Conservation (phyloP, 495 filamentous ascomycete genomes). For the Opeltia flavorubescens region DNA sequence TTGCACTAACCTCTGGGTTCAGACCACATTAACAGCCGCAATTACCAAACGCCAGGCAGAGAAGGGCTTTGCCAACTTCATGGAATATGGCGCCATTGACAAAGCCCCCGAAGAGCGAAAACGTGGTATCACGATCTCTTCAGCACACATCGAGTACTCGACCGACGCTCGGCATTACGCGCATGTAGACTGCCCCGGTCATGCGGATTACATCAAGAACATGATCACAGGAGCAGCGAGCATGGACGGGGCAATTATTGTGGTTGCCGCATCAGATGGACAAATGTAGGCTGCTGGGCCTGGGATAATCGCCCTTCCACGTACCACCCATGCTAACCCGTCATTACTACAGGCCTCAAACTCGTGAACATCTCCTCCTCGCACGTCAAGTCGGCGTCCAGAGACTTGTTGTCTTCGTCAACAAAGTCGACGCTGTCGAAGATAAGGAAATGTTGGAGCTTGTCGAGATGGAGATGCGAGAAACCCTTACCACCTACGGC, state of each 20-base stretch:
- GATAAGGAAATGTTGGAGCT: conserved; percentile 99
- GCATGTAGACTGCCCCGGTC: conserved; percentile 98
- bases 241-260: conserved; percentile 98
- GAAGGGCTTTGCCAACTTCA: conserved; percentile 84
- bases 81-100: conserved; percentile 95
- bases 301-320: not conserved
- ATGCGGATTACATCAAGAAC: conserved; percentile 99
- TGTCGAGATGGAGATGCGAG: conserved; percentile 99
- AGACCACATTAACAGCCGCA: conserved; percentile 95
- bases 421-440: conserved; percentile 94
- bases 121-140: conserved; percentile 98
- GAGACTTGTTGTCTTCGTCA: conserved; percentile 96
- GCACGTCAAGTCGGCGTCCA: conserved; percentile 97
- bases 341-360: conserved; percentile 64
- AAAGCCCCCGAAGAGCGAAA: conserved; percentile 98
- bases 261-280: conserved; percentile 95
- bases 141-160: conserved; percentile 94
- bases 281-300: conserved; percentile 55
- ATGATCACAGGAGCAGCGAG: conserved; percentile 97
- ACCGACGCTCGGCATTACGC: conserved; percentile 90
- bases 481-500: conserved; percentile 78
- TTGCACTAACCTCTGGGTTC: conserved; percentile 6
- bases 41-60: conserved; percentile 94
- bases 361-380: conserved; percentile 92
- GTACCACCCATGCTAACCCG: not conserved